These are phyloP conservation scores for Ceratobasidium sp. DNA, from an alignment of 1,284 basidiomycete genomes.

Conservation along the genomic window DNA sequence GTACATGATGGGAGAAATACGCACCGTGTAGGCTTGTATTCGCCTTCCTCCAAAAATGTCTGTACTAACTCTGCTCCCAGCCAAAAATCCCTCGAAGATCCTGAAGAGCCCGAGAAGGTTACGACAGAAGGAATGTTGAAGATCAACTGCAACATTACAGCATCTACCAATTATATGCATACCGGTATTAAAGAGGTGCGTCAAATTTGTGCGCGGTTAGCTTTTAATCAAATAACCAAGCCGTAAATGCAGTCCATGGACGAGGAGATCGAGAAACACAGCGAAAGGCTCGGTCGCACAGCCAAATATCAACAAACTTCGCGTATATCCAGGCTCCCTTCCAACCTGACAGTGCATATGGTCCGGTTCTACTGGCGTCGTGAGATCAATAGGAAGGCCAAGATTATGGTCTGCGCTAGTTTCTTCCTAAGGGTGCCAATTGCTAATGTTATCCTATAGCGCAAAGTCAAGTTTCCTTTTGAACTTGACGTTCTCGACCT, in stretches of 20 bases:
- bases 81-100: conserved; percentile 78
- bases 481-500: conserved; percentile 89
- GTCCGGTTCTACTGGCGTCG: conserved; percentile 95
- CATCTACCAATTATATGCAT: conserved; percentile 87
- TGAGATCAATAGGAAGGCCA: conserved; percentile 90
- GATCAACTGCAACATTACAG: conserved; percentile 91
- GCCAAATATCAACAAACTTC: conserved; percentile 87
- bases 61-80: conserved; percentile 52
- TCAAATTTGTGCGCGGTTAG: conserved; percentile 40
- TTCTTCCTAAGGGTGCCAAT: neutral
- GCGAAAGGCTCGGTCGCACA: conserved; percentile 77
- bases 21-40: conserved; percentile 70
- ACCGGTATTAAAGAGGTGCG: conserved; percentile 84
- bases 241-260: conserved; percentile 69
- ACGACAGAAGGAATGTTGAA: conserved; percentile 82
- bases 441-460: conserved; percentile 54
- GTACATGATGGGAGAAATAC: conserved; percentile 83
- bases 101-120: conserved; percentile 75
- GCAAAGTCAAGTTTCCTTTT: conserved; percentile 91
- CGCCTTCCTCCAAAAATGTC: neutral
- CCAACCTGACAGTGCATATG: conserved; percentile 89
- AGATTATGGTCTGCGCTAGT: conserved; percentile 76
- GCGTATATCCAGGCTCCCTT: conserved; percentile 83
- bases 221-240: conserved; percentile 21
- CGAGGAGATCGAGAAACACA: conserved; percentile 86